phyloP scores from a whole-genome alignment of 768 basidiomycete species.

The Tremella yokohamensis region DNA sequence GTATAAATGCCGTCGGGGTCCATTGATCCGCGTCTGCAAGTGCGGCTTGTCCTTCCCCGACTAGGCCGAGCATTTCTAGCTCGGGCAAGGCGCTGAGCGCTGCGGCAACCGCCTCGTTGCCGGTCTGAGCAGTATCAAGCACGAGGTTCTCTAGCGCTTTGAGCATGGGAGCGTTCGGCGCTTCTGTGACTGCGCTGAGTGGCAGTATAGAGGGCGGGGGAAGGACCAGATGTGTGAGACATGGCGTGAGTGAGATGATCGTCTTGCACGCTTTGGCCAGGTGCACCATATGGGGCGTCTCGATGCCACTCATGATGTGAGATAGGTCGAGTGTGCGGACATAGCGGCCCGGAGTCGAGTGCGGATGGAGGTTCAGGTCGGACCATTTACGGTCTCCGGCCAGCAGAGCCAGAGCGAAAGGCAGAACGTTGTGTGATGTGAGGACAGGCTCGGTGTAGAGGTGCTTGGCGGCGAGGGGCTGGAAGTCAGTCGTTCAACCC shows the following conservation, averaged over 20 bases:
- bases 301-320: constrained; percentile 22
- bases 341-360: constrained; percentile 84
- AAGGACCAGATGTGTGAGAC: constrained; percentile 39
- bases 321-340: constrained; percentile 73
- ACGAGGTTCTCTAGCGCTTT: neutral
- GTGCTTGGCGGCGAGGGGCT: constrained; percentile 34
- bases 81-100: neutral
- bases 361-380: constrained; percentile 78
- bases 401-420: constrained; percentile 56
- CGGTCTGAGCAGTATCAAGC: neutral
- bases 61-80: constrained; percentile 26
- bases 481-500: neutral
- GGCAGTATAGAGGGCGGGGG: constrained; percentile 2
- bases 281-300: constrained; percentile 19
- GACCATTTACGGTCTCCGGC: constrained; percentile 77
- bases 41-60: constrained; percentile 24
- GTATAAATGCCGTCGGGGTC: neutral
- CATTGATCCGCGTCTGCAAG: neutral
- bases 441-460: constrained; percentile 35
- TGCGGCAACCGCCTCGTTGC: neutral
- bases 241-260: constrained; percentile 46
- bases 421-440: constrained; percentile 17
- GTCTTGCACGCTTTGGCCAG: constrained; percentile 13
- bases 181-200: no score
- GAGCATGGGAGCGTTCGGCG: neutral